phyloP scores from a whole-genome alignment of 345 rosid species.

The Atalantia buxifolia region DNA sequence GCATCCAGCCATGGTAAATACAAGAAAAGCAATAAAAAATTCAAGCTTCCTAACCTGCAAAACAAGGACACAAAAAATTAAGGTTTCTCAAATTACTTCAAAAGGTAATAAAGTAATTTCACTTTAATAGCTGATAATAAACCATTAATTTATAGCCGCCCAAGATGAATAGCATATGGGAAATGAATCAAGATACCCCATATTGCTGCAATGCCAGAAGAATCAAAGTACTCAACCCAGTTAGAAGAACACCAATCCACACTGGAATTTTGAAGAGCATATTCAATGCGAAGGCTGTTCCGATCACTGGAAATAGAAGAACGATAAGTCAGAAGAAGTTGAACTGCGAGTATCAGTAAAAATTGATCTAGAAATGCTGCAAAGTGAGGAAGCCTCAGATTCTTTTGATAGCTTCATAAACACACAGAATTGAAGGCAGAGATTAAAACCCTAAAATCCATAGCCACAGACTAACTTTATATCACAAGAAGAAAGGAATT shows the following conservation, averaged over 20 bases:
- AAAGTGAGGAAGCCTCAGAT: not conserved
- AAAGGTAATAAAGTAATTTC: not conserved
- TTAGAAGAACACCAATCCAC: constrained; percentile 92
- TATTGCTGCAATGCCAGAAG: constrained; percentile 83
- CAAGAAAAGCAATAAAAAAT: constrained; percentile 77
- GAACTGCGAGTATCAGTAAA: not conserved
- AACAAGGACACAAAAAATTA: constrained; percentile 1
- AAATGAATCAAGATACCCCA: constrained; percentile 52
- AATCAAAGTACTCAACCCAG: constrained; percentile 81
- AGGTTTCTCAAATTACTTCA: not conserved
- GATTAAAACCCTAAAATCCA: not conserved
- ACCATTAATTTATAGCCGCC: not conserved
- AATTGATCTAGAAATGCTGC: not conserved
- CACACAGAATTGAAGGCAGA: not conserved
- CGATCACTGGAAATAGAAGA: constrained; percentile 61
- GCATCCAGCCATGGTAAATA: constrained; percentile 82
- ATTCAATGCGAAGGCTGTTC: constrained; percentile 95
- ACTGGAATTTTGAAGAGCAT: constrained; percentile 87
- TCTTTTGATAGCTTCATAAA: not conserved
- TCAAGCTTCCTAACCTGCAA: constrained; percentile 34
- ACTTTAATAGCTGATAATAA: not conserved
- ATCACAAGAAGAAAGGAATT: not conserved
- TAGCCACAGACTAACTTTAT: not conserved
- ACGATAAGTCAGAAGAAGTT: not conserved
- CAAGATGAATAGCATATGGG: not conserved